A percentile compares a stretch with the other conserved stretches of the same genome.
Evolutionary conservation across 495 filamentous ascomycete genomes (phyloP).

Genomic region (Xylaria longipes): DNA sequence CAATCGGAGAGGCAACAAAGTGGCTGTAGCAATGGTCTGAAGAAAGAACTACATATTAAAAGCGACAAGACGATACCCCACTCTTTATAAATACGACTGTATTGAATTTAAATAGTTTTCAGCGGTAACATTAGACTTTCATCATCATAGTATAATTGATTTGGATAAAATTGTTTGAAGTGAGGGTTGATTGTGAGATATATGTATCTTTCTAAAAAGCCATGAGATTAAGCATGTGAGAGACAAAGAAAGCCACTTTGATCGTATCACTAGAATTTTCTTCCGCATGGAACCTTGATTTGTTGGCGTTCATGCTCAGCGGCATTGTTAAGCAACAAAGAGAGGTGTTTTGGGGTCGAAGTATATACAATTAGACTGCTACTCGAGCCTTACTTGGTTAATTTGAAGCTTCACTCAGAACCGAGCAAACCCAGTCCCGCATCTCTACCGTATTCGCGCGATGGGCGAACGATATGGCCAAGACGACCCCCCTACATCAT

Average conservation of each 20-base stretch:
- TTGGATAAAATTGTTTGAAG: neutral
- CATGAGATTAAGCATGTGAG: neutral
- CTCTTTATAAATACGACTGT: neutral
- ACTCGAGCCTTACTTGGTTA: neutral
- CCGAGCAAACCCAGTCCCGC: neutral
- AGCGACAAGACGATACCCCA: neutral
- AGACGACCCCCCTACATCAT: neutral
- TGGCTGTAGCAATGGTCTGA: conserved; percentile 25
- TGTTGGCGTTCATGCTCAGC: neutral
- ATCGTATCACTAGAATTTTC: neutral
- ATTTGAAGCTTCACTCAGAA: neutral
- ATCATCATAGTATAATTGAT: neutral
- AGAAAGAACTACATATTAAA: neutral
- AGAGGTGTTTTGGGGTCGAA: neutral
- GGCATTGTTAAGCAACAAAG: conserved; percentile 10
- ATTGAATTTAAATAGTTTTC: neutral
- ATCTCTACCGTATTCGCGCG: neutral
- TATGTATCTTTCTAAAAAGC: neutral
- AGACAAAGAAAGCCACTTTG: conserved; percentile 6
- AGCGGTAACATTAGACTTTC: neutral
- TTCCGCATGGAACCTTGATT: neutral
- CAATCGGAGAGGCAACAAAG: conserved; percentile 29
- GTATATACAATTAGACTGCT: conserved; percentile 1
- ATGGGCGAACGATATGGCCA: neutral
- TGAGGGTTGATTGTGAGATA: neutral